Base-by-base conservation (phyloP, 257 asterid genomes). In the Scutellaria minor region DNA sequence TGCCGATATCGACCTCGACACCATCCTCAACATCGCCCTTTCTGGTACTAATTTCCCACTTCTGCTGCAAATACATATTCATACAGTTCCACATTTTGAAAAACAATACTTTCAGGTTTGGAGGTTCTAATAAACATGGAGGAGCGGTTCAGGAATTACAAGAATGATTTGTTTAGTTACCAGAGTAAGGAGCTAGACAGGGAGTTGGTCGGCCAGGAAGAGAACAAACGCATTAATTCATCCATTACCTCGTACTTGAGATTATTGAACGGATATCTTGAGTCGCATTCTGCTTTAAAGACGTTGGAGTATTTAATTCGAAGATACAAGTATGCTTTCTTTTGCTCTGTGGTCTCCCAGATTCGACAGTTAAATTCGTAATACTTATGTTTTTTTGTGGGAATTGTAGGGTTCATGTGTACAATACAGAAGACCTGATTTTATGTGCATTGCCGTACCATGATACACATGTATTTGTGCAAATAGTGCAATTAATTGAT, bases 361-460 rank as follows among this genome's bases (percentile, higher is more conserved):
- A 13, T 64, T 66, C 53, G 10, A 39, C 11, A 42, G 18, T 53
- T 40, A 24, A 24, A 20, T 11, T 52, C 50, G 53, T 55, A 55
- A 1, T 31, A 3, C 37, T 31, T 31, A 46, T 45, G 37, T 57
- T 45, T 54, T 45, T 50, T 44, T 37, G 37, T 31, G 37, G 55
- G 52, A 52, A 66, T 31, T 77, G 77, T 74, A 94, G 99, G 91
- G 76, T 90, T 84, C 96, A 91, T 70, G 83, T 74, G 18, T 81
- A 83, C 85, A 90, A 91, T 76, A 68, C 54, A 7, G 99, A 91
- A 57, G 98, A 90, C 57, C 84, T 91, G 81, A 87, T 94, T 72
- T 79, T 94, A 70, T 89, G 99, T 78, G 82, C 90, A 39, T 73
- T 94, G 85, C 99, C 99, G 0, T 94, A 89, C 81, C 99, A 91